Evolutionary conservation across 164 flowering plant genomes (phyloP).

Genomic region (Liquidambar formosana): DNA sequence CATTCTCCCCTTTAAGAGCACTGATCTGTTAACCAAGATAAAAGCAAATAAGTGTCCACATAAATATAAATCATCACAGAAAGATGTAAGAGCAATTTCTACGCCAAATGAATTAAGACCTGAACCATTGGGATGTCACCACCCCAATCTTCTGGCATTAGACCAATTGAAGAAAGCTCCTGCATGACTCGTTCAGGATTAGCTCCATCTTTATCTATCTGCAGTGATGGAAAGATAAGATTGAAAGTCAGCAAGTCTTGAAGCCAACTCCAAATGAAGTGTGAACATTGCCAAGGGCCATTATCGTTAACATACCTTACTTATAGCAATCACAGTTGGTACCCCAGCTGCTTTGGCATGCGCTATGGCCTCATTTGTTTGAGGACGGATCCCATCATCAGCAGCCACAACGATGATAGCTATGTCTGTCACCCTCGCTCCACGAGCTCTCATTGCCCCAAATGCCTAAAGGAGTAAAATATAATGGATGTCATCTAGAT

Average conservation of each 20-base stretch:
- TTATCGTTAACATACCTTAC: conserved; percentile 55
- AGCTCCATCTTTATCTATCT: conserved; percentile 98
- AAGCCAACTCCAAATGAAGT: not conserved
- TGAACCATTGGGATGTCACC: conserved; percentile 90
- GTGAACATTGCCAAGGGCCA: not conserved
- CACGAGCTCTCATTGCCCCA: conserved; percentile 99
- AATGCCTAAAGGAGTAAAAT: conserved; percentile 62
- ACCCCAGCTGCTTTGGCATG: conserved; percentile 98
- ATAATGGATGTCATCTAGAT: conserved; percentile 15
- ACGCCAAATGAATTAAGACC: conserved; percentile 35
- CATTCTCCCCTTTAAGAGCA: conserved; percentile 88
- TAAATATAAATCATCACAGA: conserved; percentile 7
- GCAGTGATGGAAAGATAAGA: conserved; percentile 19
- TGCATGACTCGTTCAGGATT: conserved; percentile 88
- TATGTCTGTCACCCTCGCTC: conserved; percentile 95
- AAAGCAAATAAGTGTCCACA: conserved; percentile 3
- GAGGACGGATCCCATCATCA: conserved; percentile 98
- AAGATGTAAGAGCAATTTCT: not conserved
- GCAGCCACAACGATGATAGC: conserved; percentile 97
- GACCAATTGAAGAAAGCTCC: conserved; percentile 88
- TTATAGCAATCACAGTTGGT: conserved; percentile 85
- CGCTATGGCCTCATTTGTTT: conserved; percentile 95
- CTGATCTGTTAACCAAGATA: conserved; percentile 57
- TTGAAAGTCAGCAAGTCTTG: conserved; percentile 3
- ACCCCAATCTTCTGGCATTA: conserved; percentile 98